Percentiles rank a stretch among this genome's conserved stretches.
These are phyloP conservation scores for Avena insularis DNA, from an alignment of 176 grass and related monocot species.

Conservation along the genomic window DNA sequence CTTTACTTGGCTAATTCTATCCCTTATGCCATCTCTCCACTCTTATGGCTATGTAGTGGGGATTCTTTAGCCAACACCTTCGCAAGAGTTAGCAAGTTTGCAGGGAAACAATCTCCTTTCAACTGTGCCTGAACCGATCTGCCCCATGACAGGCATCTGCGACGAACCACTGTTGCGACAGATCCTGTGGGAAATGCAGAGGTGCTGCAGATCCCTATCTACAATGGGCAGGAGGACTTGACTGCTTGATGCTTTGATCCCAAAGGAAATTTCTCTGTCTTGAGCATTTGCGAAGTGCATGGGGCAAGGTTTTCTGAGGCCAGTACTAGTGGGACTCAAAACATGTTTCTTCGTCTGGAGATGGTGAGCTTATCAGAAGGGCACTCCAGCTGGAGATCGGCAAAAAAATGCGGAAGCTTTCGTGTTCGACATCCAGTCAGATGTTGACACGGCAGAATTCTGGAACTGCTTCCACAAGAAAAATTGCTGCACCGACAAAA, in stretches of 20 bases:
- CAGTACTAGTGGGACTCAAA: not conserved
- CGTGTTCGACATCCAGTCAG: not conserved
- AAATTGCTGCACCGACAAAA: not conserved
- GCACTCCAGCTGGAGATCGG: not conserved
- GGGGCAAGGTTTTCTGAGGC: not conserved
- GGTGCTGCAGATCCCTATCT: not conserved
- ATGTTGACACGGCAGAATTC: not conserved
- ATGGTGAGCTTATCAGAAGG: not conserved
- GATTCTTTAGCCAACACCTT: not conserved
- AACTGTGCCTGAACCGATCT: not conserved
- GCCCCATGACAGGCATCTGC: not conserved
- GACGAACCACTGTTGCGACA: not conserved
- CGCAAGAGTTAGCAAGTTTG: not conserved
- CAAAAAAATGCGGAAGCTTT: not conserved
- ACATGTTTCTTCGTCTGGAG: not conserved
- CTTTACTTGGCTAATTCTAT: not conserved
- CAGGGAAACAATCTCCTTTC: not conserved
- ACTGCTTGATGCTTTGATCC: not conserved
- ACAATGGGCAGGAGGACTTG: not conserved
- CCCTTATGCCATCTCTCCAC: not conserved
- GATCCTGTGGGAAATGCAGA: not conserved
- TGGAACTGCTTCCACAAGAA: constrained; percentile 2
- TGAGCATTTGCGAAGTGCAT: not conserved
- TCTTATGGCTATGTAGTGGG: not conserved
- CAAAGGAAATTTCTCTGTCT: not conserved